These are phyloP conservation scores for Monocercomonoides exilis DNA, from an alignment of 78 protist species.

Conservation along the genomic window DNA sequence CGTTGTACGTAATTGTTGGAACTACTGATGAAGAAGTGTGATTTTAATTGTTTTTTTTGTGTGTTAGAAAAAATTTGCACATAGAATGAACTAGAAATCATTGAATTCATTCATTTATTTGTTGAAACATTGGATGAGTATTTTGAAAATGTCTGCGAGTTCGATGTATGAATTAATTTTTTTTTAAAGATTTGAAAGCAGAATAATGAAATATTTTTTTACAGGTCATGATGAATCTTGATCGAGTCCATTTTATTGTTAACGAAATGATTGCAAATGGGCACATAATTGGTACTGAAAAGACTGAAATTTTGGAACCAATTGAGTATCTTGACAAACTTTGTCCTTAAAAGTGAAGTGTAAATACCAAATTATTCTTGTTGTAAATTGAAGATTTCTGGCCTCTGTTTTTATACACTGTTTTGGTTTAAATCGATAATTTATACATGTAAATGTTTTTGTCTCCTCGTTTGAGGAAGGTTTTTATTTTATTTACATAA, in stretches of 20 bases:
- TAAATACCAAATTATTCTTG: too few relatives aligned
- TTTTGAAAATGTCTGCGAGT: slow-evolving; percentile 63
- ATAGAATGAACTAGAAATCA: slow-evolving; percentile 76
- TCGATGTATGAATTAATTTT: slow-evolving; percentile 25
- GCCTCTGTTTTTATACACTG: too few relatives aligned
- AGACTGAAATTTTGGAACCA: not conserved
- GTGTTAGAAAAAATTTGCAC: not conserved
- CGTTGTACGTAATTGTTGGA: slow-evolving; percentile 88
- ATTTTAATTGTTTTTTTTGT: not conserved
- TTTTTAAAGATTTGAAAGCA: not conserved
- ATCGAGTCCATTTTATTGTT: slow-evolving; percentile 84
- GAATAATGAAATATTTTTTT: too few relatives aligned
- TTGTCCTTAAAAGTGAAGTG: too few relatives aligned
- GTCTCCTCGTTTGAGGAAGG: too few relatives aligned
- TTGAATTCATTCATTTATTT: slow-evolving; percentile 79
- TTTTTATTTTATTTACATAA: too few relatives aligned
- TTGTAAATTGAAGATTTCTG: too few relatives aligned
- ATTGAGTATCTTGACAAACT: slow-evolving; percentile 5
- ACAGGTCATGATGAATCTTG: slow-evolving; percentile 82
- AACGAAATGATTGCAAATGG: slow-evolving; percentile 90
- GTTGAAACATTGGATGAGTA: slow-evolving; percentile 84
- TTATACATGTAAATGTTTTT: too few relatives aligned
- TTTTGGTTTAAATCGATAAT: too few relatives aligned
- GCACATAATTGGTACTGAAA: slow-evolving; percentile 57
- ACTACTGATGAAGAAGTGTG: slow-evolving; percentile 43